These are phyloP conservation scores for Kwoniella shivajii DNA, from an alignment of 1,284 basidiomycete genomes.

Conservation along the genomic window DNA sequence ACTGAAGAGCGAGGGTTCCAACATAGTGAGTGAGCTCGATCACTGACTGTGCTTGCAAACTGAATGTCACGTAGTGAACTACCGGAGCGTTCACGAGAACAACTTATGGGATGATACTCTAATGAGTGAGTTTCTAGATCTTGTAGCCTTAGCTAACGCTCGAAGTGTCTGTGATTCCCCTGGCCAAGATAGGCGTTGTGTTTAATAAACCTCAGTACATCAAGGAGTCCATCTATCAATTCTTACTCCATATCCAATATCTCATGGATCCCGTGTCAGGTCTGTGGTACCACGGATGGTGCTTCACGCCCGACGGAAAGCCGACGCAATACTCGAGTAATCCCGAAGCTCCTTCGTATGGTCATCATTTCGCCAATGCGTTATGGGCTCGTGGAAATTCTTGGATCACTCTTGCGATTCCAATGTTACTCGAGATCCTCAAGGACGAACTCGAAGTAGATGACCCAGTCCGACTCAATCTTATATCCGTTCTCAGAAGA, in stretches of 20 bases:
- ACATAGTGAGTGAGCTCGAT: conserved; percentile 52
- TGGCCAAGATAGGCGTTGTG: conserved; percentile 64
- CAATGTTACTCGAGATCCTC: conserved; percentile 63
- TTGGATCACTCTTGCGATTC: conserved; percentile 65
- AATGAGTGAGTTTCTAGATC: too few relatives aligned
- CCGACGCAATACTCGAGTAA: too few relatives aligned
- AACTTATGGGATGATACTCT: conserved; percentile 67
- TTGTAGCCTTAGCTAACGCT: too few relatives aligned
- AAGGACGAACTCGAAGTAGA: conserved; percentile 48
- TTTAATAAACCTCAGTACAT: conserved; percentile 60
- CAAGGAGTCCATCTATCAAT: conserved; percentile 56
- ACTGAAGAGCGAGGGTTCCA: conserved; percentile 59
- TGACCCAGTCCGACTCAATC: conserved; percentile 59
- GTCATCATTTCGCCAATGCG: conserved; percentile 59
- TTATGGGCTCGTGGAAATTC: conserved; percentile 69
- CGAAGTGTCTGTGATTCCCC: conserved; percentile 59
- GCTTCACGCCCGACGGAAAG: too few relatives aligned
- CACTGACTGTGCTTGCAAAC: conserved; percentile 19
- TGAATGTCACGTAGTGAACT: conserved; percentile 56
- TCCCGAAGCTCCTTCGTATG: conserved; percentile 11
- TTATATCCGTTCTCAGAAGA: conserved; percentile 58
- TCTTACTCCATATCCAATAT: conserved; percentile 40
- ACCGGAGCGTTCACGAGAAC: conserved; percentile 59
- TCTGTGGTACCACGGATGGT: conserved; percentile 55
- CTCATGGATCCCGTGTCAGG: conserved; percentile 37